Evolutionary conservation across 257 asterid species (phyloP), one percentile per base, ranked within the genome.

Genomic region (Rhazya stricta): DNA sequence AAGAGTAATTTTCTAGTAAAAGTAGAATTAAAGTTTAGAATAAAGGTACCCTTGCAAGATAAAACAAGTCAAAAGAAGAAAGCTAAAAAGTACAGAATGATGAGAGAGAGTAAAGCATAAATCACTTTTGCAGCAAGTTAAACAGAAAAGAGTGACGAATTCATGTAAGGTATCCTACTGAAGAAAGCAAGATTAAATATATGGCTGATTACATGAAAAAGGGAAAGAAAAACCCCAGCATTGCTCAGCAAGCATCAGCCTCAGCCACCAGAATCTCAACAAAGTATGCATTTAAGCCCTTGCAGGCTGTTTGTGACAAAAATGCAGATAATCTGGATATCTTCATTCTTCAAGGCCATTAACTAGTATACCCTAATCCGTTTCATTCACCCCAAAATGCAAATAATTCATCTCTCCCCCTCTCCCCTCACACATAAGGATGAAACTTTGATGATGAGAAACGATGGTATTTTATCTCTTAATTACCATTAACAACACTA

Each of bases 91-190:
- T 57, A 6, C 27, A 53, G 45, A 70, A 58, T 54, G 68, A 75
- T 67, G 77, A n/a, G 69, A n/a, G 69, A 73, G 78, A 34, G 78
- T 69, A 76, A 79, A 76, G 81, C 66, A 73, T 25, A 43, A 48
- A 46, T 62, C 56, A 41, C 79, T 65, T 79, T 60, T 23, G 75
- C 62, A 69, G 57, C 68, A 73, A 46, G 67, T 69, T 62, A 19
- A 42, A 69, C 30, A 63, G 72, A 16, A 63, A 67, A 70, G 41
- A 42, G 27, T 58, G 73, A 29, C 29, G 0, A 50, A 70, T 18
- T 69, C 19, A 15, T 9, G 54, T 16, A 76, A 62, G 39, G 46
- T 25, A 32, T 5, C 58, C 19, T 25, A 48, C 2, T 45, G 51
- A 69, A 69, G 56, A 36, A 27, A 68, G 42, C 46, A 34, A 72